Conservation (phyloP, 257 asterid genomes). For the Coffea canephora region DNA sequence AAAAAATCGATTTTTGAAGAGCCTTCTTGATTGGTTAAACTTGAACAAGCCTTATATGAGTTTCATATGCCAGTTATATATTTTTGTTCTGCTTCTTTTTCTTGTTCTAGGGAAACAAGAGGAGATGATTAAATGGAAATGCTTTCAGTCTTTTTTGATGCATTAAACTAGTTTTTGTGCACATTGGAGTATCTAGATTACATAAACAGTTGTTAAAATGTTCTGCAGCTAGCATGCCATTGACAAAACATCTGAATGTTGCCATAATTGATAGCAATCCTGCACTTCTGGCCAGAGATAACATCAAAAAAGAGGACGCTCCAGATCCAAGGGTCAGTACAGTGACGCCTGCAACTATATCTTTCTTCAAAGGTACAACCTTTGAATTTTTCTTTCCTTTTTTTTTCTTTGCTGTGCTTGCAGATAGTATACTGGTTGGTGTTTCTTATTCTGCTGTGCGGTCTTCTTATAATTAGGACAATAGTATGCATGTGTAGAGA, state of each 20-base stretch:
- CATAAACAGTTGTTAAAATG: conserved; percentile 12
- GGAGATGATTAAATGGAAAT: background rate
- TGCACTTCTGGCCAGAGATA: conserved; percentile 49
- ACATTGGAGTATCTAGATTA: conserved; percentile 5
- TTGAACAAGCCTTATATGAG: background rate
- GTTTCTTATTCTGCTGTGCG: background rate
- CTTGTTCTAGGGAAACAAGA: background rate
- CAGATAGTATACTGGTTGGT: background rate
- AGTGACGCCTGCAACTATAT: conserved; percentile 86
- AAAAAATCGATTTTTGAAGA: background rate
- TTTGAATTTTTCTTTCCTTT: background rate
- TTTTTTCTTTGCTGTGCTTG: background rate
- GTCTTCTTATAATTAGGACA: background rate
- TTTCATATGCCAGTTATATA: background rate
- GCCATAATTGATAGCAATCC: conserved; percentile 98
- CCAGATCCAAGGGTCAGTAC: conserved; percentile 99
- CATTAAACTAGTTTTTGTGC: background rate
- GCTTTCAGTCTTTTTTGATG: background rate
- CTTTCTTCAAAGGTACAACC: conserved; percentile 66
- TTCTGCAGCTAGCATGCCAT: conserved; percentile 73
- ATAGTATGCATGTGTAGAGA: too few relatives aligned
- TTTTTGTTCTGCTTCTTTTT: background rate
- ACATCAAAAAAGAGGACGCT: conserved; percentile 64
- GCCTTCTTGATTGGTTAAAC: background rate
- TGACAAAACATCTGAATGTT: conserved; percentile 66